These are phyloP conservation scores for Mantamonas sphyraenae DNA, from an alignment of 78 protist species.

Conservation along the genomic window DNA sequence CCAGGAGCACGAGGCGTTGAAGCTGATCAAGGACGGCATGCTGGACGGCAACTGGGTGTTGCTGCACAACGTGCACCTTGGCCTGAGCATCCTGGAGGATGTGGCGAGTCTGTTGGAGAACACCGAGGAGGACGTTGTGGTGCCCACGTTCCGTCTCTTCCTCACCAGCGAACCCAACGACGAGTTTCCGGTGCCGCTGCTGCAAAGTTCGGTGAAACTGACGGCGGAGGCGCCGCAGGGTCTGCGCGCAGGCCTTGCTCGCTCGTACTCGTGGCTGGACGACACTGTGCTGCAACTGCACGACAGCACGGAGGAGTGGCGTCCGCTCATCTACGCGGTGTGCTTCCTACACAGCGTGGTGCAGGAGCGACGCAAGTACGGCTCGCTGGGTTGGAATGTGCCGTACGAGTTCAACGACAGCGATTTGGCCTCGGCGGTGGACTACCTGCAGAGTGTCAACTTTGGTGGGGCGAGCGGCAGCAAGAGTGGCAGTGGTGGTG, in stretches of 20 bases:
- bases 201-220: conserved; percentile 74
- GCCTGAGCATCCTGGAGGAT: conserved; percentile 50
- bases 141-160: conserved; percentile 62
- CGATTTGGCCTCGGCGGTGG: conserved; percentile 68
- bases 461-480: conserved; percentile 41
- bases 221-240: conserved; percentile 86
- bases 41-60: conserved; percentile 72
- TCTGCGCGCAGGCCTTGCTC: conserved; percentile 57
- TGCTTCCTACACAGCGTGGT: conserved; percentile 72
- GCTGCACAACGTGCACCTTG: conserved; percentile 83
- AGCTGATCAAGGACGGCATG: conserved; percentile 2
- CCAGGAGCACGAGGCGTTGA: conserved; percentile 71
- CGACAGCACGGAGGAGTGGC: conserved; percentile 54
- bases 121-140: conserved; percentile 1
- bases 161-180: conserved; percentile 65
- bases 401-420: conserved; percentile 88
- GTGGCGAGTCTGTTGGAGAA: neutral
- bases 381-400: conserved; percentile 75
- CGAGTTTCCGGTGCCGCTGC: conserved; percentile 72
- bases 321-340: conserved; percentile 51
- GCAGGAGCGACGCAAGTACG: conserved; percentile 84
- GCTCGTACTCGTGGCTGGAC: conserved; percentile 30
- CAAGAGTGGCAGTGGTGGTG: conserved; percentile 34
- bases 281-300: neutral
- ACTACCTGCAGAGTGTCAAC: conserved; percentile 60